Evolutionary conservation across 106 monocot species (phyloP).

Genomic region (Allium fistulosum): DNA sequence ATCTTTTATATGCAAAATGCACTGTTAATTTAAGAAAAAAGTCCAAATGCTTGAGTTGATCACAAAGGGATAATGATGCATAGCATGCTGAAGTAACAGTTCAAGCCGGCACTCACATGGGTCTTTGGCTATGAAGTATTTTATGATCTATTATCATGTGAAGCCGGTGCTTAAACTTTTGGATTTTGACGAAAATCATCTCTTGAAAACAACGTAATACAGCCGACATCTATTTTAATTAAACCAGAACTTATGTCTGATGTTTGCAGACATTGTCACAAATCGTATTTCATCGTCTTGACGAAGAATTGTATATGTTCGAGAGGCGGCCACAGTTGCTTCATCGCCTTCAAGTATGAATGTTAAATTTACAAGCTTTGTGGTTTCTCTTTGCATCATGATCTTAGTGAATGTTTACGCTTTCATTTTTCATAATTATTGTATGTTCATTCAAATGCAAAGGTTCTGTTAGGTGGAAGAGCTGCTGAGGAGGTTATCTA

Average conservation of each 20-base stretch:
- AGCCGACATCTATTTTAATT: background rate
- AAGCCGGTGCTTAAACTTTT: no score
- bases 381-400: background rate
- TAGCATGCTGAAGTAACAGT: no score
- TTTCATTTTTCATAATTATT: background rate
- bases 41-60: no score
- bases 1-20: background rate
- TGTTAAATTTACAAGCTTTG: background rate
- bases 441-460: background rate
- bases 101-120: no score
- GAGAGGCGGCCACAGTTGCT: slow-evolving; percentile 68
- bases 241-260: background rate
- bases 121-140: no score
- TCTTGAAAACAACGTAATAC: no score
- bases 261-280: slow-evolving; percentile 68
- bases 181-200: no score
- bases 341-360: slow-evolving; percentile 71
- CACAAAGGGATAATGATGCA: no score
- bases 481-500: slow-evolving; percentile 82
- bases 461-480: slow-evolving; percentile 81
- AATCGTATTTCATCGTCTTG: slow-evolving; percentile 78
- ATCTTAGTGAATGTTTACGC: no score
- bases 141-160: no score
- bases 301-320: slow-evolving; percentile 82
- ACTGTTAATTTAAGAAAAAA: background rate